Evolutionary conservation across 1,284 basidiomycete species (phyloP).

Genomic region (Rhodotorula glutinis): DNA sequence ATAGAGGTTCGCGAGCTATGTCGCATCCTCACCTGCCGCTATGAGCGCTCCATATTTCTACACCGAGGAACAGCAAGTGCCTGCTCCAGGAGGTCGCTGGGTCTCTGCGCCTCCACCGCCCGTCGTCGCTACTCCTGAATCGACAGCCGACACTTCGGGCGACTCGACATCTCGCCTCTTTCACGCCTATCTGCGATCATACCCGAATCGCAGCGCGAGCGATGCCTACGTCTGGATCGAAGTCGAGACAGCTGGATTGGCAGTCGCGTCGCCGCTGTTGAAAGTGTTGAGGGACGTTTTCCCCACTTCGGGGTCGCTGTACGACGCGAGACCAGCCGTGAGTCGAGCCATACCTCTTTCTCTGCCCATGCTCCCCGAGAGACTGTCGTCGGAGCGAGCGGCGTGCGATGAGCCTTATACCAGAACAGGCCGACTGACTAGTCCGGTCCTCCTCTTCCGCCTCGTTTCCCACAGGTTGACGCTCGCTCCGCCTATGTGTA

Average conservation of each 20-base stretch:
- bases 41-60: background rate
- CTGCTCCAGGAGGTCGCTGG: background rate
- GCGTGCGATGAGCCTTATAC: no score
- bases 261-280: background rate
- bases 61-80: background rate
- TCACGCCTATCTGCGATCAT: conserved; percentile 8
- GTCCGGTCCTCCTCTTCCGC: background rate
- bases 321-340: conserved; percentile 1
- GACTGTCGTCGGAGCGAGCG: no score
- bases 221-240: conserved; percentile 4
- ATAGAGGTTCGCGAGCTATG: no score
- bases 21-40: background rate
- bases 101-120: background rate
- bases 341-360: background rate
- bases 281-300: background rate
- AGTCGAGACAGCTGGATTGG: background rate
- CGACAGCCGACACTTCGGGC: background rate
- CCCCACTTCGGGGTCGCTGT: background rate
- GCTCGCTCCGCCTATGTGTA: conserved; percentile 16
- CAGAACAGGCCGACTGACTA: no score
- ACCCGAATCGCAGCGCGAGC: background rate
- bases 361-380: background rate
- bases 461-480: conserved; percentile 9
- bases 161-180: background rate
- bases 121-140: background rate